phyloP scores from a whole-genome alignment of 2,329 filamentous ascomycete species.

The Sphaerulina populicola region DNA sequence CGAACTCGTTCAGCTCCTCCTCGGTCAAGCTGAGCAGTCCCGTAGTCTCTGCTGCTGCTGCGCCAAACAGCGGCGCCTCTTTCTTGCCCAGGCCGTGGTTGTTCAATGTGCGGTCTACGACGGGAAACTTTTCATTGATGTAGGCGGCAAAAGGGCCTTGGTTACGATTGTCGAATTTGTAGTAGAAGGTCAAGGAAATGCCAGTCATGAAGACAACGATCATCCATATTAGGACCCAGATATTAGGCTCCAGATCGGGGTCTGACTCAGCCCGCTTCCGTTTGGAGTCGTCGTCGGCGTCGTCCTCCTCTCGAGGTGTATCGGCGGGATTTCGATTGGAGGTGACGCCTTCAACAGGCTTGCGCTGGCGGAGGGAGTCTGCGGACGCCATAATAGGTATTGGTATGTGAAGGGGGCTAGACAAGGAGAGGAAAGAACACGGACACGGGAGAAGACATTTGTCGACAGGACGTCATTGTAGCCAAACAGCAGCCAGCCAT shows the following conservation, averaged over 20 bases:
- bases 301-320: constrained; percentile 12
- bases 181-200: constrained; percentile 16
- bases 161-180: constrained; percentile 22
- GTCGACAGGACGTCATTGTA: constrained; percentile 5
- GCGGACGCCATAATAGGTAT: constrained; percentile 15
- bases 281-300: constrained; percentile 14
- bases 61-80: constrained; percentile 8
- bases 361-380: constrained; percentile 16
- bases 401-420: not conserved
- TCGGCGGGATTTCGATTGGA: constrained; percentile 7
- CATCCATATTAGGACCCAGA: constrained; percentile 16
- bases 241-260: constrained; percentile 20
- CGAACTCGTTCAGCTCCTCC: constrained; percentile 21
- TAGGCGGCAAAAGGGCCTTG: constrained; percentile 17
- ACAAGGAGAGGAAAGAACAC: not conserved
- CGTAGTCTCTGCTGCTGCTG: constrained; percentile 13
- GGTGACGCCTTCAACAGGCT: constrained; percentile 7
- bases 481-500: not conserved
- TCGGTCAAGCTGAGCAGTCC: constrained; percentile 19
- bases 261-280: constrained; percentile 3
- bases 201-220: constrained; percentile 13
- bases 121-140: constrained; percentile 18
- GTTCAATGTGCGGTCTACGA: constrained; percentile 15
- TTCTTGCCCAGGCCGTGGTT: constrained; percentile 5
- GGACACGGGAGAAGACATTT: not conserved